These are phyloP conservation scores for Coemansia sp. DNA, from an alignment of 192 early-diverging fungal genomes.

Conservation along the genomic window DNA sequence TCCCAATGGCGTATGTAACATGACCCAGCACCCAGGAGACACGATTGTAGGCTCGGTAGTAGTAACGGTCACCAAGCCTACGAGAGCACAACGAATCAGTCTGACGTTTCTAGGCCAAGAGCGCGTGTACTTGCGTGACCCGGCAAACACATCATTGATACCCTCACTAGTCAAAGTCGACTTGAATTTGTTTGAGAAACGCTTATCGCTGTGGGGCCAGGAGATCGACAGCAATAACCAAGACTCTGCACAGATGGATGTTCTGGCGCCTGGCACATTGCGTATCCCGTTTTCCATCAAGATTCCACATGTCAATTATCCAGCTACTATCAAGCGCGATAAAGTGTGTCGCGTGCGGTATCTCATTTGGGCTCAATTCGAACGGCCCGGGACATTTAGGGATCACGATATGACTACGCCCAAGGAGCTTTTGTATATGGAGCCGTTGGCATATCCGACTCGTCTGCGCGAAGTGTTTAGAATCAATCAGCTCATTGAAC, in stretches of 20 bases:
- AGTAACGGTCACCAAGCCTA: constrained; percentile 46
- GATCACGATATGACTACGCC: constrained; percentile 22
- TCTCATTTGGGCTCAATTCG: constrained; percentile 34
- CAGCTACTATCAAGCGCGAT: constrained; percentile 30
- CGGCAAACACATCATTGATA: not conserved
- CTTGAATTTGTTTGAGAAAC: constrained; percentile 36
- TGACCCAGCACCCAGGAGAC: constrained; percentile 35
- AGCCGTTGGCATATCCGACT: constrained; percentile 33
- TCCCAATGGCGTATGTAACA: constrained; percentile 44
- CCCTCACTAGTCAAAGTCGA: constrained; percentile 18
- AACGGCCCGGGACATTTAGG: constrained; percentile 31
- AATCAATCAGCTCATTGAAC: constrained; percentile 12
- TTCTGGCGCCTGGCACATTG: constrained; percentile 34
- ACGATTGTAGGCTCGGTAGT: constrained; percentile 38
- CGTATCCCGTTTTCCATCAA: constrained; percentile 37
- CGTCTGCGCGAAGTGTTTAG: constrained; percentile 1
- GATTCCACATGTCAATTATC: constrained; percentile 40
- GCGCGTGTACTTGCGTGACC: constrained; percentile 33
- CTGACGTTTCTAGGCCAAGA: constrained; percentile 36
- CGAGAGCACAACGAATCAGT: constrained; percentile 26
- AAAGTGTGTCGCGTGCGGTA: constrained; percentile 38
- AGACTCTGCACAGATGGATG: constrained; percentile 1
- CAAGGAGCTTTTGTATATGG: constrained; percentile 31
- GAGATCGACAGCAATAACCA: not conserved
- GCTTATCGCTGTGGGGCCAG: constrained; percentile 29